A percentile compares a stretch with the other conserved stretches of the same genome.
These are phyloP conservation scores for Mixia osmundae DNA, from an alignment of 1,284 basidiomycete species.

Conservation along the genomic window DNA sequence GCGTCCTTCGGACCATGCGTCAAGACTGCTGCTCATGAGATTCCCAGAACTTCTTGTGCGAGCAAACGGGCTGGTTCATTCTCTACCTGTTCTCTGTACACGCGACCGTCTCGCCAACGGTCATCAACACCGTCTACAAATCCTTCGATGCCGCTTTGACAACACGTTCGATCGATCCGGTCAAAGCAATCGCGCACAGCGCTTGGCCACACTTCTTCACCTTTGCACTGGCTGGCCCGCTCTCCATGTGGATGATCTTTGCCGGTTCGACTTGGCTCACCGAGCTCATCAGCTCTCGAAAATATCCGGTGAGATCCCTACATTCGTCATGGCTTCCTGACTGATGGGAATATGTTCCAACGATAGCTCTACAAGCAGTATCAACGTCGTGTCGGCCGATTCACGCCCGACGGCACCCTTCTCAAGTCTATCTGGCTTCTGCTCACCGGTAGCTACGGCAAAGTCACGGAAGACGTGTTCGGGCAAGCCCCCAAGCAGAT, in stretches of 20 bases:
- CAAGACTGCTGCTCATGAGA: background rate
- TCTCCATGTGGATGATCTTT: slow-evolving; percentile 6
- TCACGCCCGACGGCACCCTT: slow-evolving; percentile 9
- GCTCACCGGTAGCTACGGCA: slow-evolving; percentile 3
- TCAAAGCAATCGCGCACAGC: background rate
- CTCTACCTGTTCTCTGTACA: slow-evolving; percentile 14
- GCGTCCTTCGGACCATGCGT: background rate
- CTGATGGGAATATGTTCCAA: background rate
- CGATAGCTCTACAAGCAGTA: slow-evolving; percentile 12
- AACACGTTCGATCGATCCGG: background rate
- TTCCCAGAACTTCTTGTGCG: slow-evolving; percentile 17
- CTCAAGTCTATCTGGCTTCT: slow-evolving; percentile 6
- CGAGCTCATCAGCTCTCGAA: slow-evolving; percentile 6
- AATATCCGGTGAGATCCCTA: slow-evolving; percentile 7
- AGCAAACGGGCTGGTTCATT: slow-evolving; percentile 16
- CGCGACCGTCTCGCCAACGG: slow-evolving; percentile 7
- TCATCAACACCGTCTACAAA: slow-evolving; percentile 5
- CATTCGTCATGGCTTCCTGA: no score
- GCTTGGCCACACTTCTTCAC: slow-evolving; percentile 6
- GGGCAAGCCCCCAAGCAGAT: no score
- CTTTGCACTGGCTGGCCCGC: slow-evolving; percentile 4
- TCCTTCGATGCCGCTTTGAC: background rate
- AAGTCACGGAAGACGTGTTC: slow-evolving; percentile 6
- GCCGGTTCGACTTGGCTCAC: slow-evolving; percentile 5
- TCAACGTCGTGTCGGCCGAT: slow-evolving; percentile 13